Conservation (phyloP, 179 eudicot genomes). For the Silene vulgaris region DNA sequence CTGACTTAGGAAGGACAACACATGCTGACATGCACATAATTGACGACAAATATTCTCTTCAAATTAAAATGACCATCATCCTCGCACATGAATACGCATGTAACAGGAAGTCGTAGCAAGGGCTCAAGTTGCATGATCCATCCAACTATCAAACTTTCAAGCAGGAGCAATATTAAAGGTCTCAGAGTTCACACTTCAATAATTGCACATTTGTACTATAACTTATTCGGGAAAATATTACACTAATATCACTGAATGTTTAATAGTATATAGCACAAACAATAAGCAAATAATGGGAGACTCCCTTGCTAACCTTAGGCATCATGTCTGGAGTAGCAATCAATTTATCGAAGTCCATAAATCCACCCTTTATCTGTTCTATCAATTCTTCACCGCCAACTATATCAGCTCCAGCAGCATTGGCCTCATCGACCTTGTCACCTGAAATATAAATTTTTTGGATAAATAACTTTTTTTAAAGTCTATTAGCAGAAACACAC, state of each 20-base stretch:
- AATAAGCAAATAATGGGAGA: not conserved
- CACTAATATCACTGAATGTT: not conserved
- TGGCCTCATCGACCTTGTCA: constrained; percentile 91
- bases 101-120: not conserved
- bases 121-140: not conserved
- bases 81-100: not conserved
- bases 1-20: not conserved
- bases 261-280: not conserved
- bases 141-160: not conserved
- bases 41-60: not conserved
- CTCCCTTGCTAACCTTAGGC: constrained; percentile 64
- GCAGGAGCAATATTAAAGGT: not conserved
- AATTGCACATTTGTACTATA: not conserved
- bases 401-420: constrained; percentile 92
- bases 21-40: not conserved
- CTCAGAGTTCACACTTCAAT: too few species aligned
- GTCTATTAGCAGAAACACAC: constrained; percentile 10
- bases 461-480: not conserved
- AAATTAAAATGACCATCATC: not conserved
- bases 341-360: constrained; percentile 92
- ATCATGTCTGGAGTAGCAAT: constrained; percentile 99
- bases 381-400: constrained; percentile 97
- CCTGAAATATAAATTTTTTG: constrained; percentile 43
- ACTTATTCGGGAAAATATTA: not conserved
- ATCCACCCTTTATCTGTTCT: constrained; percentile 79